Evolutionary conservation across 768 basidiomycete species (phyloP), one percentile per base, ranked within the genome.

Genomic region (Boletus fagicola): DNA sequence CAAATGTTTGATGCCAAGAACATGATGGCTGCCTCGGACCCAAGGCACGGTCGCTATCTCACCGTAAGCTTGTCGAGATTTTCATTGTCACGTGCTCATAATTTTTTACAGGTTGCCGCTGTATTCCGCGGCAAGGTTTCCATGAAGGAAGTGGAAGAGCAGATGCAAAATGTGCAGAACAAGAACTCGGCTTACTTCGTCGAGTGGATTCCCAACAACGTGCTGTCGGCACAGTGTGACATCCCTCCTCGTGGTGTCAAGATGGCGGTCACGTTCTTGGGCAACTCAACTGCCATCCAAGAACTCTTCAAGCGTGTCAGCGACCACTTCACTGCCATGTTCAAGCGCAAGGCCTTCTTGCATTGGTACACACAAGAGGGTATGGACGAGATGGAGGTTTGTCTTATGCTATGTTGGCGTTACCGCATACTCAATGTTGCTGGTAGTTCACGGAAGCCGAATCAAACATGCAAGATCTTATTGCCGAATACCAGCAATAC

Each of bases 1-100:
- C 97, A 99, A 70, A 98, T 98, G 95, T 99, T 98, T 75, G 96
- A 98, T 67, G 92, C 94, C 45, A 98, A 97, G 86, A 98, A 98
- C 87, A 95, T 96, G 93, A 96, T 98, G 94, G 94, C 95, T 65
- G 97, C 97, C 24, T 91, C 91, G 24, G 94, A 98, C 79, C 97
- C 97, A 42, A 81, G 94, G 70, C 91, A 97, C 65, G 97, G 97
- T 61, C 91, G 94, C 66, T 99, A 98, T 80, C 88, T 99, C 59
- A 99, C 97, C 40, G 96, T 88, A 65, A 51, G 83, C 67, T 44
- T 49, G 26, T 28, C 39, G 12, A 48, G 22, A 11, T 22, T 18
- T 59, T 43, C 5, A 18, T 3, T 18, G 5, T 20, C 4, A 30
- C 24, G 4, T 5, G 3, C 40, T 63, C 18, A 59, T n/a, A 20